A percentile compares a stretch with the other conserved stretches of the same genome.
Evolutionary conservation across 768 basidiomycete species (phyloP).

Genomic region (Podaxis pistillaris): DNA sequence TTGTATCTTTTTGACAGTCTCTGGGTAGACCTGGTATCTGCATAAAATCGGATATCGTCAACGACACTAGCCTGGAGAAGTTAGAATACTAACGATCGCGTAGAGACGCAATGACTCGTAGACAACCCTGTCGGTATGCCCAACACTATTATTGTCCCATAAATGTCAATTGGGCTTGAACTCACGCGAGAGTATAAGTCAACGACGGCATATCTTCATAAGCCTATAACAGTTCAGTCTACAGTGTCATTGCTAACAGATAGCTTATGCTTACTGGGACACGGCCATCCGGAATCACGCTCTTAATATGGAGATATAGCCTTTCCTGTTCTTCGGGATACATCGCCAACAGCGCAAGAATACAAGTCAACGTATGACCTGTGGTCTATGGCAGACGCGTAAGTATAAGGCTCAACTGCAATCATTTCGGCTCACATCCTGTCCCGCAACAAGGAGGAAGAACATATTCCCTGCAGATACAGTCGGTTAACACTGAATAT

Average conservation of each 20-base stretch:
- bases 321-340: constrained; percentile 43
- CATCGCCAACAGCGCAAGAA: constrained; percentile 40
- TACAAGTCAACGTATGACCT: constrained; percentile 36
- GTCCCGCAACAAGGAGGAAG: constrained; percentile 55
- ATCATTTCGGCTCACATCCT: constrained; percentile 39
- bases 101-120: constrained; percentile 50
- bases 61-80: neutral
- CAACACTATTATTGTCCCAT: neutral
- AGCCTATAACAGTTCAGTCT: constrained; percentile 9
- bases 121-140: constrained; percentile 34
- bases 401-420: constrained; percentile 2
- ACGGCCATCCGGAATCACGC: constrained; percentile 23
- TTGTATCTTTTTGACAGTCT: constrained; percentile 42
- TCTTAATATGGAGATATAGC: constrained; percentile 36
- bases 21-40: constrained; percentile 45
- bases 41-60: constrained; percentile 3
- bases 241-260: neutral
- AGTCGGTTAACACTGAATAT: neutral
- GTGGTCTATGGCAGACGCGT: constrained; percentile 28
- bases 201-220: constrained; percentile 19
- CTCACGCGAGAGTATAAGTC: constrained; percentile 17
- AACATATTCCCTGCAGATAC: constrained; percentile 41
- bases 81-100: constrained; percentile 33
- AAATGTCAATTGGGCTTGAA: neutral
- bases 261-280: constrained; percentile 17